Conservation (phyloP, 805 yeast genomes). For the Schwanniomyces occidentalis region DNA sequence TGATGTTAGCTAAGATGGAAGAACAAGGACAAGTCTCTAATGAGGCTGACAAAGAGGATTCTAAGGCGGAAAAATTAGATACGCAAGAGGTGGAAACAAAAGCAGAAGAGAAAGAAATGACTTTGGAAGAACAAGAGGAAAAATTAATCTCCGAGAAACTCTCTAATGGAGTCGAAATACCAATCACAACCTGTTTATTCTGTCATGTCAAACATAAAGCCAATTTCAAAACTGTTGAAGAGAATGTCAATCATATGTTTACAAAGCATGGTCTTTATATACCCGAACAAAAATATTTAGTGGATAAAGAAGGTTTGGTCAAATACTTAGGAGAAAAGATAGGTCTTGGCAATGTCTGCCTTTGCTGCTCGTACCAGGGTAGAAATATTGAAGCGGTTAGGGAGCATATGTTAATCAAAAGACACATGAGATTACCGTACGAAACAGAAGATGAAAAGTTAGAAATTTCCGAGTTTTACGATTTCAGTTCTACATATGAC, state of each 20-base stretch:
- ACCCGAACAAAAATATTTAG: slow-evolving; percentile 75
- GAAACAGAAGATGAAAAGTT: slow-evolving; percentile 77
- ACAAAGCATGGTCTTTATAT: slow-evolving; percentile 79
- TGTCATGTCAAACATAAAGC: slow-evolving; percentile 40
- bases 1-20: slow-evolving; percentile 28
- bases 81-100: slow-evolving; percentile 1
- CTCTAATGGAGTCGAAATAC: slow-evolving; percentile 46
- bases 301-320: slow-evolving; percentile 71
- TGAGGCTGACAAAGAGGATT: slow-evolving; percentile 4
- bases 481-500: slow-evolving; percentile 67
- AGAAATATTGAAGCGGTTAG: slow-evolving; percentile 79
- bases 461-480: slow-evolving; percentile 79
- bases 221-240: slow-evolving; percentile 39
- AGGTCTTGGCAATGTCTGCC: slow-evolving; percentile 79
- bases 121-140: slow-evolving; percentile 37
- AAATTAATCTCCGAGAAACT: slow-evolving; percentile 45
- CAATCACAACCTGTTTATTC: slow-evolving; percentile 51
- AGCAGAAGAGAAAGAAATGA: slow-evolving; percentile 10
- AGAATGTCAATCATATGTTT: slow-evolving; percentile 69
- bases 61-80: neutral
- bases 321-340: slow-evolving; percentile 75
- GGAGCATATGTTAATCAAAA: slow-evolving; percentile 82
- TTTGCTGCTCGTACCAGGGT: slow-evolving; percentile 85
- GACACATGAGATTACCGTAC: slow-evolving; percentile 88
- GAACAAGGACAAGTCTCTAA: neutral